Conservation (phyloP, 495 filamentous ascomycete species). For the Talaromyces ruber region DNA sequence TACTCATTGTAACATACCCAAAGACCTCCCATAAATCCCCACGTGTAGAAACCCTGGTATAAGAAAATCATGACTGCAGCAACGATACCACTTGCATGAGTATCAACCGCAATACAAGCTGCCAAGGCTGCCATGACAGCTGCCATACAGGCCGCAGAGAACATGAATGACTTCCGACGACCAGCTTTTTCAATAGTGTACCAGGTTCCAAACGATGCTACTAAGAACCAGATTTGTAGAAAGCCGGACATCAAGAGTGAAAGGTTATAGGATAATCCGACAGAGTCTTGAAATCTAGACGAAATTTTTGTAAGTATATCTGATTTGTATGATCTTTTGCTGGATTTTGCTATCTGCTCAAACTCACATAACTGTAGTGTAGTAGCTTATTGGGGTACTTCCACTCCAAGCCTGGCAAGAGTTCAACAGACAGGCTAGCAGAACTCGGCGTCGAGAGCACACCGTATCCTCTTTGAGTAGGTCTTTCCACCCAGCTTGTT, state of each 20-base stretch:
- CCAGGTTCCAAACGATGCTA: conserved; percentile 20
- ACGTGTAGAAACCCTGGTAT: conserved; percentile 14
- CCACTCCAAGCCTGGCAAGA: conserved; percentile 22
- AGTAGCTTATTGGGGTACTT: conserved; percentile 13
- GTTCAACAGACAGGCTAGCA: conserved; percentile 15
- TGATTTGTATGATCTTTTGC: too few species aligned
- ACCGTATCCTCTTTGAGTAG: conserved; percentile 16
- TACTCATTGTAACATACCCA: conserved; percentile 9
- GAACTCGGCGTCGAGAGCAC: conserved; percentile 9
- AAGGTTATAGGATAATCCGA: conserved; percentile 15
- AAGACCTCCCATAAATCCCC: conserved; percentile 14
- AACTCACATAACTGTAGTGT: conserved; percentile 11
- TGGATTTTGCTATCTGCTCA: too few species aligned
- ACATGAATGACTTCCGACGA: conserved; percentile 15
- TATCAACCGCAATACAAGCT: conserved; percentile 8
- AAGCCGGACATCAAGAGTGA: conserved; percentile 19
- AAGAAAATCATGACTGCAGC: conserved; percentile 11
- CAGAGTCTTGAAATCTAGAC: conserved; percentile 12
- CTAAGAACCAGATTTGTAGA: conserved; percentile 20
- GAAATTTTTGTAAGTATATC: too few species aligned
- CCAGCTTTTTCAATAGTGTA: conserved; percentile 17
- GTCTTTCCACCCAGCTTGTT: conserved; percentile 16
- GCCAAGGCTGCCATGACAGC: conserved; percentile 9
- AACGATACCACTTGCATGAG: conserved; percentile 8
- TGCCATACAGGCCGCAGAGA: conserved; percentile 15